Conservation (phyloP, 202 grass and related monocot genomes). For the Schoenoplectus tabernaemontani region DNA sequence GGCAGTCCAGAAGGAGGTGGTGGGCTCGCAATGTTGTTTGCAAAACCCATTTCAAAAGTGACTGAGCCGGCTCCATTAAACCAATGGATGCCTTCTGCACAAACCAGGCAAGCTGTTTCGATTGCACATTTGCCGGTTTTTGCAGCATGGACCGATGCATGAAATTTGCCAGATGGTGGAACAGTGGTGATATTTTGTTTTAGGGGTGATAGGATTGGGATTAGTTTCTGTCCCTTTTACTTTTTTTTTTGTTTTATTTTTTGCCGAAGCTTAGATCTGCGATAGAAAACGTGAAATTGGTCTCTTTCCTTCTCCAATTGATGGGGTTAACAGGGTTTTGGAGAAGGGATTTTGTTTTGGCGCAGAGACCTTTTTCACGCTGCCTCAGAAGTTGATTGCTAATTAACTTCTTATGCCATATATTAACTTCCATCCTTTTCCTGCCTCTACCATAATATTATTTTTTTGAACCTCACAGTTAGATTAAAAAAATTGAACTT, state of each 20-base stretch:
- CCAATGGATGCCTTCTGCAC: constrained; percentile 46
- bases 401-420: constrained; percentile 16
- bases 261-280: constrained; percentile 3
- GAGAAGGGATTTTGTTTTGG: constrained; percentile 39
- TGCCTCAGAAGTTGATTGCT: constrained; percentile 26
- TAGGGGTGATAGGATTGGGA: constrained; percentile 8
- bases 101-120: constrained; percentile 37
- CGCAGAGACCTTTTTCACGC: constrained; percentile 24
- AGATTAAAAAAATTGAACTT: too few species aligned
- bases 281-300: constrained; percentile 20
- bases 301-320: constrained; percentile 36
- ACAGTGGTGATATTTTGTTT: neutral
- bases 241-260: constrained; percentile 1
- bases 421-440: constrained; percentile 5
- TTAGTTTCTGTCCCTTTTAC: neutral
- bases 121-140: constrained; percentile 81
- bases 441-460: neutral
- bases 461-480: neutral
- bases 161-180: neutral
- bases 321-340: neutral
- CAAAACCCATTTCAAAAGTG: constrained; percentile 37
- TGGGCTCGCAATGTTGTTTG: constrained; percentile 66
- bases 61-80: constrained; percentile 34
- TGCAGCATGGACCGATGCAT: constrained; percentile 74
- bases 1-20: constrained; percentile 46